phyloP scores from a whole-genome alignment of 768 basidiomycete species.

The Suillus luteus region DNA sequence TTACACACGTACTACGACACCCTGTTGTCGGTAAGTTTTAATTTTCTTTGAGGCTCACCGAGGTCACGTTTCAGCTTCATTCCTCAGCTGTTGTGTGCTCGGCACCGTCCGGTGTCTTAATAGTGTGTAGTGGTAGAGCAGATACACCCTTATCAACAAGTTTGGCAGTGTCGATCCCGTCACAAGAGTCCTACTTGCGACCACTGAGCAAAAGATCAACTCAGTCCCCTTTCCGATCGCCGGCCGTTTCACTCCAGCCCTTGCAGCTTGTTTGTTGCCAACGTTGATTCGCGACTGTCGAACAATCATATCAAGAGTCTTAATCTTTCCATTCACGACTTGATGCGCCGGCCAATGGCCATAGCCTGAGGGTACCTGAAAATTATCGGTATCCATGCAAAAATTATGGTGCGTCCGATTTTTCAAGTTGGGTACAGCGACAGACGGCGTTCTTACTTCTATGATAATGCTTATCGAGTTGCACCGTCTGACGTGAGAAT shows the following conservation, averaged over 20 bases:
- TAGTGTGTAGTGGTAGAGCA: not conserved
- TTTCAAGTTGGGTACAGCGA: not conserved
- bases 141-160: not conserved
- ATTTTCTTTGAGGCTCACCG: too few relatives aligned
- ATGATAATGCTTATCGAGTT: not conserved
- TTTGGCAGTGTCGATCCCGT: not conserved
- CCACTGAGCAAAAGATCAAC: not conserved
- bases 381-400: not conserved
- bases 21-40: too few relatives aligned
- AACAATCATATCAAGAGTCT: not conserved
- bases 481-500: not conserved
- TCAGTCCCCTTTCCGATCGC: not conserved
- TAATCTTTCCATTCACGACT: not conserved
- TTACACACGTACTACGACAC: too few relatives aligned
- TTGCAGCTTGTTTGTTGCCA: not conserved
- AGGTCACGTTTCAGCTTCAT: too few relatives aligned
- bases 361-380: not conserved
- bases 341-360: not conserved
- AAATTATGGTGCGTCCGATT: not conserved
- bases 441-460: not conserved
- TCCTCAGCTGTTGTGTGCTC: too few relatives aligned
- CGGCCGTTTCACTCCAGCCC: not conserved
- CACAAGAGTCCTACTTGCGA: too few relatives aligned
- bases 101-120: not conserved
- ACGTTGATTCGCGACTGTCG: not conserved